Evolutionary conservation across 371 early-diverging fungal genomes (phyloP).

Genomic region (Zancudomyces culisetae): DNA sequence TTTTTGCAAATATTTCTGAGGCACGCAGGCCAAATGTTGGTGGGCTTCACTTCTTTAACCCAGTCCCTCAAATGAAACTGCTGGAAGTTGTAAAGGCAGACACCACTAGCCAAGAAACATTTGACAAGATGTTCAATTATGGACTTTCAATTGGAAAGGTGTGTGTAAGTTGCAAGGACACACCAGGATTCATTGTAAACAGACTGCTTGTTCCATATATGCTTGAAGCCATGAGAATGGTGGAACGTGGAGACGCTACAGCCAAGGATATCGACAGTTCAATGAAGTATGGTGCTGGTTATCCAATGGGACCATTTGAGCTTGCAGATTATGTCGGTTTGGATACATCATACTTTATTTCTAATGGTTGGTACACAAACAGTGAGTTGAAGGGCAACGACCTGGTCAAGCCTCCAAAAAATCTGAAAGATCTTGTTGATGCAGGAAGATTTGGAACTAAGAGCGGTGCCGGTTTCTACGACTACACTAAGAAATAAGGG

Average conservation of each 20-base stretch:
- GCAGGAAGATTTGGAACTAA: slow-evolving; percentile 72
- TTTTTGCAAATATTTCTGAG: slow-evolving; percentile 43
- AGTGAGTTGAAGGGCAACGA: slow-evolving; percentile 41
- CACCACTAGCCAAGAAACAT: slow-evolving; percentile 36
- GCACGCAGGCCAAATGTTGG: slow-evolving; percentile 41
- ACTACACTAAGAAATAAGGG: slow-evolving; percentile 30
- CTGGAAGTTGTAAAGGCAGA: slow-evolving; percentile 77
- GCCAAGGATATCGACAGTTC: slow-evolving; percentile 81
- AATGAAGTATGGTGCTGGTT: slow-evolving; percentile 95
- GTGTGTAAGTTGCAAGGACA: slow-evolving; percentile 87
- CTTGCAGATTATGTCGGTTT: slow-evolving; percentile 87
- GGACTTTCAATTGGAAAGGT: slow-evolving; percentile 58
- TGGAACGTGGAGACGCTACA: slow-evolving; percentile 79
- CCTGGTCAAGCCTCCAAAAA: slow-evolving; percentile 42
- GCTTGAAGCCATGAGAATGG: slow-evolving; percentile 76
- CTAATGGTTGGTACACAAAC: slow-evolving; percentile 71
- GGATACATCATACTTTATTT: slow-evolving; percentile 87
- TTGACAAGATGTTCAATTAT: slow-evolving; percentile 39
- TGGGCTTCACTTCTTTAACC: slow-evolving; percentile 93
- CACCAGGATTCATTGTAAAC: slow-evolving; percentile 95
- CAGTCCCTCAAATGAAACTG: slow-evolving; percentile 92
- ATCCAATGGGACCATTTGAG: slow-evolving; percentile 96
- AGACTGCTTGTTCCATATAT: slow-evolving; percentile 89
- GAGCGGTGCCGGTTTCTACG: slow-evolving; percentile 75
- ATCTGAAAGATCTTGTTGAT: slow-evolving; percentile 53